A percentile compares a stretch with the other conserved stretches of the same genome.
Conservation (phyloP, 805 yeast species). For the Wickerhamomyces bovis region DNA sequence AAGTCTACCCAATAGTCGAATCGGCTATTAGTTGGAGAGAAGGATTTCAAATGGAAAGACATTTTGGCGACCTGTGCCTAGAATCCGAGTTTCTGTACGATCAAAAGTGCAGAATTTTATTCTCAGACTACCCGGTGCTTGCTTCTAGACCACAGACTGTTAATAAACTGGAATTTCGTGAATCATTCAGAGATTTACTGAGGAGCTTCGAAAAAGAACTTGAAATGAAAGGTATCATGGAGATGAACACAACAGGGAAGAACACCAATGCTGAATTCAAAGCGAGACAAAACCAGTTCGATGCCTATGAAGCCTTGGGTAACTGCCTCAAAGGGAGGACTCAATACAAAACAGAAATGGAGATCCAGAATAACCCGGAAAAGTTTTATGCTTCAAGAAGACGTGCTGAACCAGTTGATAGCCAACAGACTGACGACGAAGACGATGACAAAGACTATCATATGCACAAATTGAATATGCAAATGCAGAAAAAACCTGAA, state of each 20-base stretch:
- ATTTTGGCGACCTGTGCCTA: conserved; percentile 34
- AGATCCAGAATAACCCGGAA: background rate
- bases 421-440: background rate
- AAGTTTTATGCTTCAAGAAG: background rate
- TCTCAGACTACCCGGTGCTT: conserved; percentile 3
- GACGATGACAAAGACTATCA: background rate
- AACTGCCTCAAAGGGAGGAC: background rate
- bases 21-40: conserved; percentile 28
- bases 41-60: conserved; percentile 34
- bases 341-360: background rate
- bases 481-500: too few species aligned
- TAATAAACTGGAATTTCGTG: conserved; percentile 2
- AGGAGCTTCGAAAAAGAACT: background rate
- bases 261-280: background rate
- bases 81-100: conserved; percentile 8
- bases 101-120: conserved; percentile 1
- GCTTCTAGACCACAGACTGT: background rate
- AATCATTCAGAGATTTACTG: background rate
- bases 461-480: background rate
- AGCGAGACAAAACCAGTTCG: background rate
- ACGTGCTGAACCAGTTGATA: background rate
- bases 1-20: conserved; percentile 40
- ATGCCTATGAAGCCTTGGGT: background rate
- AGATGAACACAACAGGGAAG: background rate
- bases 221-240: background rate